Evolutionary conservation across 805 yeast genomes (phyloP).

Genomic region (Monosporozyma aerobia): DNA sequence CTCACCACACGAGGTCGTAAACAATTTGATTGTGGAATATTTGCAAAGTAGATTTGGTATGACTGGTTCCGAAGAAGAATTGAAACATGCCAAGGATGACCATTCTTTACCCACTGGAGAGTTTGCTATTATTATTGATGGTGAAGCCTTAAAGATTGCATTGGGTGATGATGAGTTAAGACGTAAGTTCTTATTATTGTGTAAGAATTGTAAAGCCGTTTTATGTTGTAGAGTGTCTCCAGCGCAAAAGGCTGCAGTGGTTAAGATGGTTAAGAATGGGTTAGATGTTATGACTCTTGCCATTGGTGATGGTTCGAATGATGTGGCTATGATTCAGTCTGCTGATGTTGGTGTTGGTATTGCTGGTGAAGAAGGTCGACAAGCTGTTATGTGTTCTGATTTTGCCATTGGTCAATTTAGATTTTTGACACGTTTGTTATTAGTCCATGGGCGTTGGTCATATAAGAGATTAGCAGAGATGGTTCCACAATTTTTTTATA

Average conservation of each 20-base stretch:
- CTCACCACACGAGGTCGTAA: conserved; percentile 36
- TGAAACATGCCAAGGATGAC: conserved; percentile 41
- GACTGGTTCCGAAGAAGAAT: conserved; percentile 51
- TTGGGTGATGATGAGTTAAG: conserved; percentile 36
- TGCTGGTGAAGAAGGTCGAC: conserved; percentile 88
- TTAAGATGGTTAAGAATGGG: conserved; percentile 62
- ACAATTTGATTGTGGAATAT: conserved; percentile 41
- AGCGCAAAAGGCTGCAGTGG: conserved; percentile 77
- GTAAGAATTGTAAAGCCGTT: conserved; percentile 76
- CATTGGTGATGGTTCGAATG: conserved; percentile 84
- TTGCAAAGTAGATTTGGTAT: conserved; percentile 48
- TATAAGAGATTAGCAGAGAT: conserved; percentile 74
- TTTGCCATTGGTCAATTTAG: conserved; percentile 84
- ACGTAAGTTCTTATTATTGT: conserved; percentile 55
- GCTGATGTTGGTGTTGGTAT: conserved; percentile 86
- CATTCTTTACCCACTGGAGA: conserved; percentile 67
- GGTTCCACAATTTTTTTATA: conserved; percentile 76
- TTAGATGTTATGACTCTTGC: conserved; percentile 78
- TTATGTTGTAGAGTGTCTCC: conserved; percentile 85
- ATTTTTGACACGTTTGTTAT: conserved; percentile 51
- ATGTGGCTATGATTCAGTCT: conserved; percentile 85
- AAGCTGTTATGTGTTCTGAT: conserved; percentile 83
- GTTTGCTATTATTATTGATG: conserved; percentile 68
- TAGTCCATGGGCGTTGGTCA: conserved; percentile 83
- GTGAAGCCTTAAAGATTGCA: conserved; percentile 61